Conservation (phyloP, 352 stramenopile species). For the Pythium utonaiense region DNA sequence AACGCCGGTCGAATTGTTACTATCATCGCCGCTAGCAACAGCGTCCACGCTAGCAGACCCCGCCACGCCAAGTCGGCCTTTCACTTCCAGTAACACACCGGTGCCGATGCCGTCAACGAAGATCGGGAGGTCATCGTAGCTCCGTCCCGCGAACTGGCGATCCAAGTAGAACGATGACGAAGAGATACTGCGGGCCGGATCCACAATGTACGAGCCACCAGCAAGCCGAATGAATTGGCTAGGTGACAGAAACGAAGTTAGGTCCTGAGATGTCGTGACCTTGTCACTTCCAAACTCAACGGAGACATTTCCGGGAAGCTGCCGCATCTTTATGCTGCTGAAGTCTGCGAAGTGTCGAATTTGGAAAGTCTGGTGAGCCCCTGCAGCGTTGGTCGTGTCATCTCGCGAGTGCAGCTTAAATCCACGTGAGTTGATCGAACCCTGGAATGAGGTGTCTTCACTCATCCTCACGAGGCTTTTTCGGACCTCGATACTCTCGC, state of each 20-base stretch:
- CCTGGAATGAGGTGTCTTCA: slow-evolving; percentile 45
- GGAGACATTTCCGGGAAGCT: slow-evolving; percentile 45
- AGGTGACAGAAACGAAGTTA: slow-evolving; percentile 28
- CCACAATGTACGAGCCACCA: slow-evolving; percentile 46
- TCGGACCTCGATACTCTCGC: slow-evolving; percentile 43
- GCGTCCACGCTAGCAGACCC: slow-evolving; percentile 37
- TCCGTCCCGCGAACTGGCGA: slow-evolving; percentile 41
- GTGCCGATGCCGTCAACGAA: slow-evolving; percentile 48
- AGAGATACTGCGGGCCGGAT: slow-evolving; percentile 29
- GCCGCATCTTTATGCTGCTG: slow-evolving; percentile 25
- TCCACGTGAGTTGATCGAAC: slow-evolving; percentile 42
- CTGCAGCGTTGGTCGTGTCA: slow-evolving; percentile 31
- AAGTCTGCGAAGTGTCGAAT: slow-evolving; percentile 54
- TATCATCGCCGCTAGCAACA: slow-evolving; percentile 20
- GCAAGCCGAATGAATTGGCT: slow-evolving; percentile 51
- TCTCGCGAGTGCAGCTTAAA: slow-evolving; percentile 45
- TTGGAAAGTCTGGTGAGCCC: slow-evolving; percentile 34
- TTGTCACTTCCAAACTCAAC: slow-evolving; percentile 42
- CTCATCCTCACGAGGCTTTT: slow-evolving; percentile 40
- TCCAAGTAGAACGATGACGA: slow-evolving; percentile 42
- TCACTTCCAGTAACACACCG: slow-evolving; percentile 40
- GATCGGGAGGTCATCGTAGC: slow-evolving; percentile 47
- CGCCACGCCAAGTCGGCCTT: slow-evolving; percentile 8
- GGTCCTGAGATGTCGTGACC: slow-evolving; percentile 39
- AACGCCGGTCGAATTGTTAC: slow-evolving; percentile 27